Base-by-base conservation (phyloP, 768 basidiomycete species). In the Punctularia strigosozonata region DNA sequence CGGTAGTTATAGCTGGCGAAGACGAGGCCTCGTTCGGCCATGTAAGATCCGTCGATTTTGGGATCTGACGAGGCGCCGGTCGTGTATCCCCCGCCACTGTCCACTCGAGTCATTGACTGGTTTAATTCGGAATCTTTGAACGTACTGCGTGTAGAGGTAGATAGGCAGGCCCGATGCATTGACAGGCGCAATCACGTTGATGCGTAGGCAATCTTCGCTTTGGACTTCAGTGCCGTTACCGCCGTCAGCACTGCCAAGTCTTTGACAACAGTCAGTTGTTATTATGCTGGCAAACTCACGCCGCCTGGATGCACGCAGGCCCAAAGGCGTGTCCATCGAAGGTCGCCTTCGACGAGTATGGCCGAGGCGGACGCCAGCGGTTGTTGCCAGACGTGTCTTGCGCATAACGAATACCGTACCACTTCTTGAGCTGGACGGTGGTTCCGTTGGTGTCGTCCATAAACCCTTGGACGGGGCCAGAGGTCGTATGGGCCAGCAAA, bases 1-100 rank as follows among this genome's bases (percentile, higher is more conserved):
- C 51, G 50, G 37, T 53, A 53, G 20, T 52, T 52, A 36, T 44
- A 51, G 37, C 48, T 51, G 15, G 44, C 51, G 36, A 49, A 53
- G 6, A 51, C 48, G 24, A 51, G 49, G 3, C 43, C 51, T 38
- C 43, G 45, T 6, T 48, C 49, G 14, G 50, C 49, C 12, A 52
- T 38, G 34, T 36, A 49, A 6, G 50, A 52, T 6, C 50, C 50
- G 24, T 52, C 50, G 32, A 52, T 46, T 25, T 52, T 46, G 1
- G 51, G 51, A 23, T 53, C 46, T 4, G 51, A 50, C 1, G 48
- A 41, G 23, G 51, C 51, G 10, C 45, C 42, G 31, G 46, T 51
- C 34, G 46, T 41, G 25, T 47, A 50, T 4, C 50, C 51, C 1
- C 50, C 50, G 19, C 48, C 46, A 30, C 50, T 51, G 13, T 33